These are phyloP conservation scores for Fragaria vesca DNA, from an alignment of 306 rosid genomes.

Conservation along the genomic window DNA sequence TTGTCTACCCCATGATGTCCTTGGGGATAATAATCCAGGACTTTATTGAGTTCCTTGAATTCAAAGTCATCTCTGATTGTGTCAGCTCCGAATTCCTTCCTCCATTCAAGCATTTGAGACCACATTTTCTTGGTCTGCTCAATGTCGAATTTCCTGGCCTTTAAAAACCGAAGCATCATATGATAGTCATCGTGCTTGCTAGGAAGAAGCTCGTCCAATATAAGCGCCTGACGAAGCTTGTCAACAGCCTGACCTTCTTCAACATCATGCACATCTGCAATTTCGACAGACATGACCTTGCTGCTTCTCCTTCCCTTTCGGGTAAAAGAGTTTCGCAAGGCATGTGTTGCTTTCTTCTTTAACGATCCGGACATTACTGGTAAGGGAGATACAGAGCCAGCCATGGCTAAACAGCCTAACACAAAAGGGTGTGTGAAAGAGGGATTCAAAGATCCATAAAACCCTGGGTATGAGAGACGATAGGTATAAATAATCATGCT, in stretches of 20 bases:
- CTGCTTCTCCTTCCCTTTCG: neutral
- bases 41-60: neutral
- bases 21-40: slow-evolving; percentile 13
- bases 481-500: neutral
- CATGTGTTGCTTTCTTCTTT: slow-evolving; percentile 6
- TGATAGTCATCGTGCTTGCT: slow-evolving; percentile 13
- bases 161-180: slow-evolving; percentile 4
- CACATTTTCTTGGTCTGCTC: slow-evolving; percentile 19
- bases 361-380: neutral
- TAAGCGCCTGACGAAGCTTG: neutral
- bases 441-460: neutral
- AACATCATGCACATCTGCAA: slow-evolving; percentile 3
- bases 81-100: slow-evolving; percentile 12
- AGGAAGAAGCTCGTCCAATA: slow-evolving; percentile 15
- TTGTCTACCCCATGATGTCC: slow-evolving; percentile 16
- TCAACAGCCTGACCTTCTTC: slow-evolving; percentile 3
- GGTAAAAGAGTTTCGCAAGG: neutral
- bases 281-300: neutral
- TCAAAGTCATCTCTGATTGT: neutral
- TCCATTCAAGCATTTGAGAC: slow-evolving; percentile 11
- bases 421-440: neutral
- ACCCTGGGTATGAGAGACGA: neutral
- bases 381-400: neutral
- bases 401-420: slow-evolving; percentile 4
- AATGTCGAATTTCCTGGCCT: slow-evolving; percentile 11